phyloP scores from a whole-genome alignment of 2,329 filamentous ascomycete genomes.

The Berkeleyomyces rouxiae region DNA sequence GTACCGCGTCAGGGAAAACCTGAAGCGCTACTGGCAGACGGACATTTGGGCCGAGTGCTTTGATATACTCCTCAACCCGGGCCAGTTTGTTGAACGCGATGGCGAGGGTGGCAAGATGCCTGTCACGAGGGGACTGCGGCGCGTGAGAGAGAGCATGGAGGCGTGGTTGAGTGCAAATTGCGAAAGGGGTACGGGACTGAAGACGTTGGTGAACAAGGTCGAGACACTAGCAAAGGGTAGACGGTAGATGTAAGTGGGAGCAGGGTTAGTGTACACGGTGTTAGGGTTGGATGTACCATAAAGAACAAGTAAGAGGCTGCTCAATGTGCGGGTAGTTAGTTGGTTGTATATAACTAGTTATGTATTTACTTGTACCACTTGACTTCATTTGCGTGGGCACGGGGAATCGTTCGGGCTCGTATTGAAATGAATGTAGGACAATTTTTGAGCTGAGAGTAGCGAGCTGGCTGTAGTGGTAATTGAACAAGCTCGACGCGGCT shows the following conservation, averaged over 20 bases:
- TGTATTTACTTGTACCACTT: too few species aligned
- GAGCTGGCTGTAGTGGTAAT: too few species aligned
- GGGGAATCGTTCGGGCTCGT: too few species aligned
- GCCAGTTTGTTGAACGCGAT: constrained; percentile 42
- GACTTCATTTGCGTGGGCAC: too few species aligned
- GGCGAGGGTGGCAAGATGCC: constrained; percentile 45
- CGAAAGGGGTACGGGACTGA: constrained; percentile 63
- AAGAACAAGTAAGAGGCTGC: not conserved
- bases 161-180: constrained; percentile 62
- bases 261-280: not conserved
- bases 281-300: not conserved
- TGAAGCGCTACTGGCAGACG: constrained; percentile 95
- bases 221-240: constrained; percentile 31
- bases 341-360: too few species aligned
- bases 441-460: too few species aligned
- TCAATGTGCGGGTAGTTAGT: not conserved
- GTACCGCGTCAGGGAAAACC: constrained; percentile 63
- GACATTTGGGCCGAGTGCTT: constrained; percentile 79
- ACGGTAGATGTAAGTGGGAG: constrained; percentile 1
- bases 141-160: constrained; percentile 66
- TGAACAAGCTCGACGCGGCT: too few species aligned
- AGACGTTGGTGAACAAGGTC: constrained; percentile 48
- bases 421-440: too few species aligned
- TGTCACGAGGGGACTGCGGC: constrained; percentile 50
- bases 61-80: constrained; percentile 71